Conservation (phyloP, 2,329 filamentous ascomycete genomes). For the Epichloe hybrida region DNA sequence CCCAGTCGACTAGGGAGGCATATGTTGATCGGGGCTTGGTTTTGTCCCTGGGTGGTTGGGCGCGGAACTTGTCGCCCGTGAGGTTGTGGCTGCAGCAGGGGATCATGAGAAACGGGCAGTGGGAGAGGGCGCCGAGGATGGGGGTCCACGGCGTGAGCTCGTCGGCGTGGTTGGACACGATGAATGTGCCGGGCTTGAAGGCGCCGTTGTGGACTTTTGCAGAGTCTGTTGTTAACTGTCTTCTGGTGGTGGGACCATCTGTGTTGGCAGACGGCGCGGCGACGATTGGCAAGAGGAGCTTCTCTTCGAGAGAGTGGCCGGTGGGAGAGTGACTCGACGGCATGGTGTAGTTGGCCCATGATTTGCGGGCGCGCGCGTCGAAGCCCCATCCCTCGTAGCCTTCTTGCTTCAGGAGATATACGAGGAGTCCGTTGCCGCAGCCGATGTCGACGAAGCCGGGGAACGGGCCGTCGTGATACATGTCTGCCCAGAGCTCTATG, state of each 20-base stretch:
- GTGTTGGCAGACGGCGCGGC: conserved; percentile 7
- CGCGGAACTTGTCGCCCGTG: conserved; percentile 60
- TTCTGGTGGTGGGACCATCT: too few species aligned
- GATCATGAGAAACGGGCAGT: conserved; percentile 78
- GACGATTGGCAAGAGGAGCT: conserved; percentile 35
- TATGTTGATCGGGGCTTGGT: conserved; percentile 55
- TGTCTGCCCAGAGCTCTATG: conserved; percentile 77
- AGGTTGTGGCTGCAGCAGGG: conserved; percentile 91
- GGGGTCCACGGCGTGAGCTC: conserved; percentile 95
- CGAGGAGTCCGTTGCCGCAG: conserved; percentile 85
- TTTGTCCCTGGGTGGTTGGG: conserved; percentile 39
- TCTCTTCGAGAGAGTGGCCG: conserved; percentile 26
- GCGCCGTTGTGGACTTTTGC: conserved; percentile 39
- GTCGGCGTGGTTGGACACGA: conserved; percentile 94
- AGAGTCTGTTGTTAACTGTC: background rate
- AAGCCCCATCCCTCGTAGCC: conserved; percentile 83
- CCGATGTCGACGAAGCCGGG: conserved; percentile 93
- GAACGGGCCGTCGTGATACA: conserved; percentile 54
- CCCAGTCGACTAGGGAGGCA: conserved; percentile 70
- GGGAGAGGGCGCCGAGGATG: conserved; percentile 62
- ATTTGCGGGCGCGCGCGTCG: conserved; percentile 74
- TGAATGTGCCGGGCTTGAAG: conserved; percentile 68
- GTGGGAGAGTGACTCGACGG: conserved; percentile 14
- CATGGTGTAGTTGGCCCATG: conserved; percentile 60
- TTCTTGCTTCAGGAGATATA: conserved; percentile 67